phyloP scores from a whole-genome alignment of 768 basidiomycete genomes.

The Boletus coccyginus region DNA sequence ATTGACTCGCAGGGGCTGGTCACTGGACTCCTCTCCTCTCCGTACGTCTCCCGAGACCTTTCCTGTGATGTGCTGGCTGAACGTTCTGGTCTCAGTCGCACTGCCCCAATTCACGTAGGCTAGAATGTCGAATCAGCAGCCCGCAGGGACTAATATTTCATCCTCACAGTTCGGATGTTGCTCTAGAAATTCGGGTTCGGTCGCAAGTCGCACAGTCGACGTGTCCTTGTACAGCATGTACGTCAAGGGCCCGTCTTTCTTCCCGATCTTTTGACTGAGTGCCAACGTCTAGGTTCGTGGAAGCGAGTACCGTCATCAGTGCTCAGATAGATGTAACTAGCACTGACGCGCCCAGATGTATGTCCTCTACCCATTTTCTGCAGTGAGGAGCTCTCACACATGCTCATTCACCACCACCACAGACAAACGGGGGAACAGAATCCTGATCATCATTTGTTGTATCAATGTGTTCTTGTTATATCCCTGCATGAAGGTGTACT shows the following conservation, averaged over 20 bases:
- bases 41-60: conserved; percentile 24
- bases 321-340: conserved; percentile 56
- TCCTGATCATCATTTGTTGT: conserved; percentile 49
- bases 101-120: conserved; percentile 47
- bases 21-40: conserved; percentile 44
- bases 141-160: neutral
- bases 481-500: conserved; percentile 52
- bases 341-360: conserved; percentile 53
- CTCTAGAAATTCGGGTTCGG: conserved; percentile 57
- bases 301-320: conserved; percentile 42
- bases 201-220: conserved; percentile 58
- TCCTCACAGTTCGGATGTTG: conserved; percentile 48
- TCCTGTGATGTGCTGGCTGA: neutral
- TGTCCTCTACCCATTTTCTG: conserved; percentile 4
- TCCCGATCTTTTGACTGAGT: neutral
- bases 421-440: conserved; percentile 60
- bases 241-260: neutral
- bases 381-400: neutral
- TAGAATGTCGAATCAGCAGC: neutral
- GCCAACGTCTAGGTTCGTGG: conserved; percentile 35
- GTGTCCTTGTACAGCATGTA: conserved; percentile 60
- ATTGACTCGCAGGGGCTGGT: conserved; percentile 35
- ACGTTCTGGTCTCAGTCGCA: conserved; percentile 32
- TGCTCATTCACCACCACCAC: neutral
- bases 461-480: conserved; percentile 54